Evolutionary conservation across 2,329 filamentous ascomycete species (phyloP), one percentile per base, ranked within the genome.

Genomic region (Daldinia sp.): DNA sequence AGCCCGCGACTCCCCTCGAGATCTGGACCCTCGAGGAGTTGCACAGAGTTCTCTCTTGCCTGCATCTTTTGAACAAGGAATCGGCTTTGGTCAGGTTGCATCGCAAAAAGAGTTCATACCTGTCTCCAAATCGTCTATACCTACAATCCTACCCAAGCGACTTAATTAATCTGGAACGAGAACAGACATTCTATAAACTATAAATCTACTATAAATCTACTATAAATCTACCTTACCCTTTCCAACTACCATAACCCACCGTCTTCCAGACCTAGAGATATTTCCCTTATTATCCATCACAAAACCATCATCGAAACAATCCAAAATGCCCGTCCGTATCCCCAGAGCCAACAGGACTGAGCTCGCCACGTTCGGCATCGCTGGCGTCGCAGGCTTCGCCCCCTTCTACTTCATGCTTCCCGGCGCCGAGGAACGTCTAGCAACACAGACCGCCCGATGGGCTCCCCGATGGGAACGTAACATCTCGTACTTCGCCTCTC

Each of bases 401-500:
- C 85, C 85, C 25, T 79, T 87, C 70, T 86, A 85, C 77, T 79
- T 87, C 70, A 78, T 86, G 71, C 78, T 85, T 59, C 85, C 85
- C 23, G 83, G 84, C 32, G 83, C 83, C 61, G 81, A 85, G 67
- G 83, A 86, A 73, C 80, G 80, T 41, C 73, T 87, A 32, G 80
- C 83, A 55, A 75, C 76, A 21, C 83, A 86, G 74, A 87, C 85
- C 3, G 77, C 79, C 61, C 81, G 82, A 70, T 87, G 85, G 85
- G 85, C 85, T 3, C 84, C 84, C 15, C 81, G 83, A 58, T 87
- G 85, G 85, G 84, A 87, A 75, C 78, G 80, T 54, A 86, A 85
- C 75, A 81, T 87, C 71, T 81, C 77, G 65, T 83, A 82, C 77
- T 82, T 87, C 72, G 76, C 78, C 7, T 75, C 77, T n/a, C 80